Evolutionary conservation across 345 rosid genomes (phyloP), one percentile per base, ranked within the genome.

Genomic region (Punica granatum): DNA sequence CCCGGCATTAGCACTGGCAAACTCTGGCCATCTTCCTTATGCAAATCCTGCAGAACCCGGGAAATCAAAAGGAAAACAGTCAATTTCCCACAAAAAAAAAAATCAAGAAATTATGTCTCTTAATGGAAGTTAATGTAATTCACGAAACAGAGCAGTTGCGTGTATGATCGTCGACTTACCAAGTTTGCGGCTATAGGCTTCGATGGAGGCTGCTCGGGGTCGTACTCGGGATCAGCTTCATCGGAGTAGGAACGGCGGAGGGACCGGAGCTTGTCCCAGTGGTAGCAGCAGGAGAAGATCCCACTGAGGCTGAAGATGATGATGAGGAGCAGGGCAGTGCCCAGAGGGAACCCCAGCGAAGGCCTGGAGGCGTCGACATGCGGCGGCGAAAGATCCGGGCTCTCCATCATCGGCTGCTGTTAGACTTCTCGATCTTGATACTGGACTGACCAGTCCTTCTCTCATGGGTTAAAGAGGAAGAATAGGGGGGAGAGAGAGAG

Each of bases 261-360:
- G 41, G 97, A 88, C 25, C 90, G 79, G 79, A 88, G 81, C 82
- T 90, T 93, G 62, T 93, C 98, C 98, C 97, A 88, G 74, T 93
- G 98, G 82, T 93, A 93, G 75, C 98, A 93, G 70, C 98, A 93
- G 67, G 98, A 93, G 88, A 93, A 88, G 71, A 93, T 85, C 41
- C 97, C 97, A 65, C 97, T 88, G 76, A 93, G 81, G 80, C 85
- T 83, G 90, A 93, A 93, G 34, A 90, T 81, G 83, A 87, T 65
- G 60, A 93, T 78, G 60, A 93, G 78, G 68, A 93, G 94, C 49
- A 93, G 82, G 59, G 98, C 98, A 0, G 98, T 90, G 58, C 98
- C 98, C 0, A 93, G 84, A 21, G 98, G 98, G 80, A 93, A 93
- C 2, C 96, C 98, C 0, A 93, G 86, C 39, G 97, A 87, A 26